These are phyloP conservation scores for Syzygium aqueum DNA, from an alignment of 345 rosid species.

Conservation along the genomic window DNA sequence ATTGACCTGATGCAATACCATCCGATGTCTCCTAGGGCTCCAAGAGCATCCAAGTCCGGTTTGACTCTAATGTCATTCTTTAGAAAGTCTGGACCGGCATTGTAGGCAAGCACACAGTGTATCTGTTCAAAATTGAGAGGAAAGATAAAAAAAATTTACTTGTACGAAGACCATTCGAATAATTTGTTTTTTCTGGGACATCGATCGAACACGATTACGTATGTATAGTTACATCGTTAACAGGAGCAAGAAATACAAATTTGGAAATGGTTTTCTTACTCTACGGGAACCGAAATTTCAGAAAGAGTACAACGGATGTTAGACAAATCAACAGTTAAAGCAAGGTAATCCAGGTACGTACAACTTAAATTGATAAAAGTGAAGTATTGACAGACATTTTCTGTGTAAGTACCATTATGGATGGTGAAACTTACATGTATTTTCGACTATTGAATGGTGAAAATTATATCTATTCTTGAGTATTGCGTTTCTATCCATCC, in stretches of 20 bases:
- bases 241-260: not conserved
- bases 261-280: not conserved
- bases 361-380: not conserved
- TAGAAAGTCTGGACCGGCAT: conserved; percentile 1
- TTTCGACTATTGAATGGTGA: not conserved
- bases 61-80: conserved; percentile 7
- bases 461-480: not conserved
- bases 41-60: conserved; percentile 8
- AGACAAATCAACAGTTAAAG: not conserved
- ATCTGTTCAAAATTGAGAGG: not conserved
- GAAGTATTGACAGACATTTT: not conserved
- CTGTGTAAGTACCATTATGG: not conserved
- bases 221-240: not conserved
- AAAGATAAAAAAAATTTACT: not conserved
- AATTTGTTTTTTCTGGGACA: not conserved
- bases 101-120: not conserved
- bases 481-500: not conserved
- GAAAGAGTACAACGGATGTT: not conserved
- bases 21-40: conserved; percentile 9
- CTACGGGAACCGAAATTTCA: not conserved
- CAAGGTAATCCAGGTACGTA: not conserved
- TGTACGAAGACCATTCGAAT: not conserved
- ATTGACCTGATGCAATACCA: conserved; percentile 15
- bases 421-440: not conserved
- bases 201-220: not conserved